Evolutionary conservation across 1,284 basidiomycete species (phyloP).

Genomic region (Ustilago xerochloae): DNA sequence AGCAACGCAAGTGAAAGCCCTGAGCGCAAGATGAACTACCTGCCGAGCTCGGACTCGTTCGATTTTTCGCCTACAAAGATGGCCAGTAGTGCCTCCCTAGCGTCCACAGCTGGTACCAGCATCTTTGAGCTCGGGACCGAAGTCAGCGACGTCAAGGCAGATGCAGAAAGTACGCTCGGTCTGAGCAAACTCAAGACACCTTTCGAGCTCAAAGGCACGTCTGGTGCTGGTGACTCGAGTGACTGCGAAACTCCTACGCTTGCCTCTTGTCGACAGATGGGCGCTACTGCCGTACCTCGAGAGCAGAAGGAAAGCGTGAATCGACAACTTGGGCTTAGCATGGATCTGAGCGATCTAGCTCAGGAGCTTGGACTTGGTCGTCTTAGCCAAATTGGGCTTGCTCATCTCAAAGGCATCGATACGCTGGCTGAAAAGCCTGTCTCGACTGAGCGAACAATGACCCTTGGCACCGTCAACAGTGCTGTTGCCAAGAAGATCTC

Average conservation of each 20-base stretch:
- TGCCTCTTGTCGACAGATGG: conserved; percentile 43
- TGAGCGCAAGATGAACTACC: conserved; percentile 28
- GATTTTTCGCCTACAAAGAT: conserved; percentile 38
- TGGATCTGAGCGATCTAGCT: conserved; percentile 51
- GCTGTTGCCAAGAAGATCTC: conserved; percentile 8
- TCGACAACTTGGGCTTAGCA: conserved; percentile 44
- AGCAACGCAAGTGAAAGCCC: conserved; percentile 46
- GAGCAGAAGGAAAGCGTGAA: conserved; percentile 4
- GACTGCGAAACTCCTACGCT: conserved; percentile 54
- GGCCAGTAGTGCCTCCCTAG: conserved; percentile 35
- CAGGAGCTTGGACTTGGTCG: conserved; percentile 51
- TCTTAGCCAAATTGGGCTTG: conserved; percentile 42
- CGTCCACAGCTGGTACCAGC: conserved; percentile 42
- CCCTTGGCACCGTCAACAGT: neutral
- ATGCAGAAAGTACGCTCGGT: neutral
- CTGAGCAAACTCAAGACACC: conserved; percentile 33
- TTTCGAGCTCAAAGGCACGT: conserved; percentile 30
- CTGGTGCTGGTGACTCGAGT: conserved; percentile 28
- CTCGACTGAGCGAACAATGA: neutral
- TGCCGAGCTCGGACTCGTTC: conserved; percentile 30
- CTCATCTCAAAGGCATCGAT: conserved; percentile 36
- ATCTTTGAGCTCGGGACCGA: conserved; percentile 34
- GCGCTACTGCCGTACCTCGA: neutral
- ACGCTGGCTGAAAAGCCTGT: conserved; percentile 25
- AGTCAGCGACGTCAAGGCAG: neutral